Evolutionary conservation across 306 rosid species (phyloP), one percentile per base, ranked within the genome.

Genomic region (Inga laurina): DNA sequence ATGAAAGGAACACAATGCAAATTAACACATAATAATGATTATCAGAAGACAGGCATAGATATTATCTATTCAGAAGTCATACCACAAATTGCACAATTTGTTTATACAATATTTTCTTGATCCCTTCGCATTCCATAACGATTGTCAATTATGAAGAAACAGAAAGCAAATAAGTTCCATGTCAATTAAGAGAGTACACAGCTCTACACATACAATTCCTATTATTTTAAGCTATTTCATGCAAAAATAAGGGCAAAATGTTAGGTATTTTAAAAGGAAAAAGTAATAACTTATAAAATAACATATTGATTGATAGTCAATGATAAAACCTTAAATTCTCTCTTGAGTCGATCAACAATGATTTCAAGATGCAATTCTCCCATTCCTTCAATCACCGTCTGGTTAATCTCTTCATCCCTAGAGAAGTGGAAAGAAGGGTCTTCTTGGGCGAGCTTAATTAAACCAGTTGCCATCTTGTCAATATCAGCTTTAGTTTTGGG

Each of bases 311-410:
- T 8, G 24, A 45, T 79, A 24, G 15, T 27, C 54, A 71, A 44
- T 72, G 74, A 78, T 76, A 76, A 77, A 78, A 95, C 99, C 98
- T 96, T 94, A 74, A 79, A 96, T 89, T 96, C 99, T 83, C 99
- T 96, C 88, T 96, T 96, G 64, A 96, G 96, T 34, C 97, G 86
- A 87, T 96, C 99, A 11, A 96, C 98, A 83, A 93, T 96, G 79
- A 96, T 96, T 88, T 96, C 99, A 67, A 96, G 99, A 88, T 96
- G 99, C 87, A 96, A 82, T 84, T 96, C 99, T 74, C 99, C 99
- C 99, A 96, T 96, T 80, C 99, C 99, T 90, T 96, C 99, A n/a
- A 96, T 96, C 72, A 94, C 97, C 0, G 99, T 96, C 86, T 96
- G 97, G 83, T 96, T 96, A 78, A 92, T 84, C 95, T 96, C 99